A percentile compares a stretch with the other conserved stretches of the same genome.
phyloP scores from a whole-genome alignment of 1,139 yeast species.

The Eremothecium gossypii region DNA sequence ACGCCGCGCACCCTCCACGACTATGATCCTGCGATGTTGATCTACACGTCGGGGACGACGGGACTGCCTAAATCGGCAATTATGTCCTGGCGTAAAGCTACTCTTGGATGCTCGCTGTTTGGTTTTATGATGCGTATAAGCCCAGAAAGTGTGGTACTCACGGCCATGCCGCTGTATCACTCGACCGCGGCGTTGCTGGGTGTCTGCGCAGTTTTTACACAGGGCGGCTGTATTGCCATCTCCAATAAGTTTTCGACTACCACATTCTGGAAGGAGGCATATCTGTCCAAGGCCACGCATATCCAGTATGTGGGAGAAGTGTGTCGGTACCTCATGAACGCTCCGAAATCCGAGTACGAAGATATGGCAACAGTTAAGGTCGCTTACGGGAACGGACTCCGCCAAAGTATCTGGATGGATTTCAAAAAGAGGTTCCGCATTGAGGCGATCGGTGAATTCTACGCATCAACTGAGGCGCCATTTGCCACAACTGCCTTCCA shows the following conservation, averaged over 20 bases:
- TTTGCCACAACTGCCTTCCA: constrained; percentile 82
- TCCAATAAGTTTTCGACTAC: constrained; percentile 79
- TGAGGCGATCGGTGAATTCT: constrained; percentile 76
- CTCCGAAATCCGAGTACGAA: constrained; percentile 60
- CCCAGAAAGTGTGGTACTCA: constrained; percentile 53
- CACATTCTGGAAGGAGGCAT: constrained; percentile 87
- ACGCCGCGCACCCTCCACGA: constrained; percentile 44
- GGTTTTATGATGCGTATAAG: constrained; percentile 59
- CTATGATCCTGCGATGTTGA: constrained; percentile 58
- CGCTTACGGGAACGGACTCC: constrained; percentile 89
- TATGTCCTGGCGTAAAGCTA: constrained; percentile 81
- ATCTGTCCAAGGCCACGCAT: constrained; percentile 60
- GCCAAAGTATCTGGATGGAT: constrained; percentile 84
- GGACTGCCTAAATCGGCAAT: constrained; percentile 94
- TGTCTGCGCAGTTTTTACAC: constrained; percentile 60
- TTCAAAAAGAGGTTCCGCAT: constrained; percentile 74
- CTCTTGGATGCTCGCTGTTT: constrained; percentile 59
- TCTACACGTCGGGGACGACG: constrained; percentile 92
- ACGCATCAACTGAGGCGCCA: constrained; percentile 92
- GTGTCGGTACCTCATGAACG: constrained; percentile 71
- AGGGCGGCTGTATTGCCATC: constrained; percentile 67
- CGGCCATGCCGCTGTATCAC: constrained; percentile 94
- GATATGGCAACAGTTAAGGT: constrained; percentile 50
- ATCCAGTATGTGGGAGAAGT: constrained; percentile 95
- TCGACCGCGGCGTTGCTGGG: constrained; percentile 91